phyloP scores from a whole-genome alignment of 2,329 filamentous ascomycete species.

The Aspergillus fijiensis region DNA sequence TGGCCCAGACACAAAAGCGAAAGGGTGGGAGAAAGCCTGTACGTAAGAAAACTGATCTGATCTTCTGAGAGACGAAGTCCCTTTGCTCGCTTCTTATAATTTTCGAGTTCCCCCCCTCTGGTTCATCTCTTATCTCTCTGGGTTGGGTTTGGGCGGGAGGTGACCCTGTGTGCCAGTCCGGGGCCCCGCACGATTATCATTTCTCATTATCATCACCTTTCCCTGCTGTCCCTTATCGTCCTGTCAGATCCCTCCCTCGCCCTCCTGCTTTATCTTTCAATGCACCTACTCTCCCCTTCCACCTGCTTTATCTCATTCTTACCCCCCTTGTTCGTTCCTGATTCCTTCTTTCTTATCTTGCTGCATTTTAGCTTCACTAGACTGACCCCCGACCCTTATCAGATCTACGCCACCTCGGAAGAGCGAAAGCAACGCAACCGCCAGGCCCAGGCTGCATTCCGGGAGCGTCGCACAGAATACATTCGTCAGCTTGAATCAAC shows the following conservation, averaged over 20 bases:
- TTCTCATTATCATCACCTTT: slow-evolving; percentile 7
- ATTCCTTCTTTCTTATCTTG: slow-evolving; percentile 10
- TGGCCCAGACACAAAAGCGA: slow-evolving; percentile 70
- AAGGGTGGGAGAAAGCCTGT: slow-evolving; percentile 98
- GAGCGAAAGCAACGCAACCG: slow-evolving; percentile 97
- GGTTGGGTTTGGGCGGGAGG: not conserved
- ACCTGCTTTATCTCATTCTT: slow-evolving; percentile 1
- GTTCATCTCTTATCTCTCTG: slow-evolving; percentile 12
- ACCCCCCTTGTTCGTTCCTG: slow-evolving; percentile 6
- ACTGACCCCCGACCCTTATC: slow-evolving; percentile 17
- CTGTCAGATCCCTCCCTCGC: slow-evolving; percentile 11
- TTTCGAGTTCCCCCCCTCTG: slow-evolving; percentile 14
- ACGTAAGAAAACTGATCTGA: slow-evolving; percentile 43
- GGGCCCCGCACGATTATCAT: slow-evolving; percentile 6
- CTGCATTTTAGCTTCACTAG: slow-evolving; percentile 1
- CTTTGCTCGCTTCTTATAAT: slow-evolving; percentile 8
- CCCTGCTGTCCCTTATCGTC: slow-evolving; percentile 17
- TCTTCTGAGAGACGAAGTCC: not conserved
- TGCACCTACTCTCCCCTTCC: not conserved
- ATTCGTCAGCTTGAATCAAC: slow-evolving; percentile 98
- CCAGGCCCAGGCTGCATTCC: slow-evolving; percentile 95
- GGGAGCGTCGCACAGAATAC: slow-evolving; percentile 95
- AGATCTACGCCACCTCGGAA: slow-evolving; percentile 99
- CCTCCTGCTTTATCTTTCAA: slow-evolving; percentile 3
- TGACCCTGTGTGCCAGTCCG: slow-evolving; percentile 2